Base-by-base conservation (phyloP, 164 flowering plant genomes). In the Protea cynaroides region DNA sequence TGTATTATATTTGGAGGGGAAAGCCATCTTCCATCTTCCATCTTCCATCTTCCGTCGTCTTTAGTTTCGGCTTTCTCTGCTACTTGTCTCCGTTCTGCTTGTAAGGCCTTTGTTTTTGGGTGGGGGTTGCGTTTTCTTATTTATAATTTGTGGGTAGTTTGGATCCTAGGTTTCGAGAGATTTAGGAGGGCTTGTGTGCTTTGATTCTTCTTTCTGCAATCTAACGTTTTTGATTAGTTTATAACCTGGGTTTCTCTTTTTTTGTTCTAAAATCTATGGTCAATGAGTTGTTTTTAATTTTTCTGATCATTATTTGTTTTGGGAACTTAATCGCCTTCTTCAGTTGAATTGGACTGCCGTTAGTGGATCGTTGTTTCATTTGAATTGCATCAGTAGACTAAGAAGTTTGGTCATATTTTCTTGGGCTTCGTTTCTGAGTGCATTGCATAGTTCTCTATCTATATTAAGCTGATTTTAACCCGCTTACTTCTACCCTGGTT, bases 1-100 rank as follows among this genome's bases (percentile, higher is more conserved):
- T 49, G n/a, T 29, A 47, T 50, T 49, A 60, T 36, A 25, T 58
- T 56, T 66, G 65, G 69, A 65, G 65, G 65, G 69, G 75, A 64
- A 29, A 29, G 73, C 75, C 75, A 76, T 75, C 72, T 71, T 65
- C 65, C 74, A 61, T 37, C 58, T 2, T 74, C 75, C 75, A 76
- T 75, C 71, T 71, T 65, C 65, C 74, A 61, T 37, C 61, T 77
- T 63, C 74, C 5, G 18, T 68, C 74, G n/a, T n/a, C n/a, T n/a
- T n/a, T n/a, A 58, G 62, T 71, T 77, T 75, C 73, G 54, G 60
- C 51, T 62, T 69, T 43, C 69, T 73, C 61, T 68, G 75, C 65
- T 59, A 65, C 56, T 63, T 50, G 46, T 25, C 59, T 59, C 58
- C 67, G 51, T 38, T 61, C 65, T 70, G 47, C 22, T 14, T 47